Evolutionary conservation across 352 stramenopile species (phyloP), one percentile per base, ranked within the genome.

Genomic region (Phytophthora lateralis): DNA sequence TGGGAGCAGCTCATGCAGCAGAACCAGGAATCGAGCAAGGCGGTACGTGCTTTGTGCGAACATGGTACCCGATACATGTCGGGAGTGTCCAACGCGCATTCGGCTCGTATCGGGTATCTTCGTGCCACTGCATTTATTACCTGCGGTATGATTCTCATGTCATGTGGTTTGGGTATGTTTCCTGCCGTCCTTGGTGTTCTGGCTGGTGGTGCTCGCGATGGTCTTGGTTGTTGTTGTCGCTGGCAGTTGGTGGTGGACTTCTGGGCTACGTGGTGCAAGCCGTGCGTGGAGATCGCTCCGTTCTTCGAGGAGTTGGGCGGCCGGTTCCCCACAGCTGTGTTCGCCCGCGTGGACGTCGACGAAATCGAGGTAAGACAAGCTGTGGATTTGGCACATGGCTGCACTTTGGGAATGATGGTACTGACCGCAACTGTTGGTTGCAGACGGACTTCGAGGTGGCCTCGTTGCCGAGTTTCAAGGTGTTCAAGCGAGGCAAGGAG

Each of bases 391-490:
- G 34, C 58, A 68, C 60, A 62, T 68, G 60, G 52, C 52, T 68
- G 30, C 47, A 57, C 44, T 57, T 57, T 18, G 34, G 43, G 49
- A 66, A 66, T 66, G 58, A 44, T 60, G 47, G 57, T 59, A 27
- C 56, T 64, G 63, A 45, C 52, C 64, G 0, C 55, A 20, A 30
- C 26, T 2, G 49, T 51, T 34, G 46, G 6, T 51, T 47, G 27
- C 54, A 91, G 50, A 72, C 81, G 30, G 51, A 60, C 30, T 87
- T 71, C 61, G 76, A 80, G 9, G 85, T 98, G 56, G 68, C 66
- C 15, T 75, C 80, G 27, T 93, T 97, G 88, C 91, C 91, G 12
- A 98, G 88, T 18, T 98, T 98, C 72, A 92, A 98, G 64, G 85
- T 98, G 44, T 98, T 89, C 69, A 96, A 96, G 72, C 55, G 69